Evolutionary conservation across 2,329 filamentous ascomycete genomes (phyloP).

Genomic region (Claviceps quebecensis): DNA sequence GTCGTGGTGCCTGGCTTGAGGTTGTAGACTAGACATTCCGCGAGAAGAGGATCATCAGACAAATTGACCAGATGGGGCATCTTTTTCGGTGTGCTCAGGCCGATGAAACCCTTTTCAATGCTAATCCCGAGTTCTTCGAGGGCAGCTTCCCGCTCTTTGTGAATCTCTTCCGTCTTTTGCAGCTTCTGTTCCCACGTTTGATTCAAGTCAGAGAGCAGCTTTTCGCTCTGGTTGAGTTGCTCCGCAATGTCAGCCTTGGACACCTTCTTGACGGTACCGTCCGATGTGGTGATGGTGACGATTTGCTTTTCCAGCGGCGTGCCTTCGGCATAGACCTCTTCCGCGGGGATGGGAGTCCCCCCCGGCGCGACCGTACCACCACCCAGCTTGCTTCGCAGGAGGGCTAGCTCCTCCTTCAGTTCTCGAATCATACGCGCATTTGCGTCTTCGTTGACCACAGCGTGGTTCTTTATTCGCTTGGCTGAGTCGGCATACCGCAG

Average conservation of each 20-base stretch:
- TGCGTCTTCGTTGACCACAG: constrained; percentile 96
- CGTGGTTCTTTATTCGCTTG: constrained; percentile 99
- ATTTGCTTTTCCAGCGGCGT: constrained; percentile 93
- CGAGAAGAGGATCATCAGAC: constrained; percentile 84
- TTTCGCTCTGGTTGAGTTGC: constrained; percentile 90
- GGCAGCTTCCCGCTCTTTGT: constrained; percentile 90
- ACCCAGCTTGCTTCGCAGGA: constrained; percentile 75
- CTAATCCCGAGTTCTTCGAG: constrained; percentile 95
- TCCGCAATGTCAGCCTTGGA: constrained; percentile 97
- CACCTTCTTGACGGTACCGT: constrained; percentile 83
- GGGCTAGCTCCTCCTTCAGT: constrained; percentile 81
- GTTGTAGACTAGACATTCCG: constrained; percentile 95
- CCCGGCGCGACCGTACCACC: constrained; percentile 35
- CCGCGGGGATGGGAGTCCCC: constrained; percentile 39
- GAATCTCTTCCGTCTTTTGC: constrained; percentile 86
- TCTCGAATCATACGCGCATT: constrained; percentile 98
- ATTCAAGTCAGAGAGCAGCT: constrained; percentile 87
- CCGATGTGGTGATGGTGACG: constrained; percentile 77
- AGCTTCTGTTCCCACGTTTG: constrained; percentile 98
- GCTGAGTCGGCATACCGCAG: constrained; percentile 93
- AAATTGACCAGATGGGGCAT: constrained; percentile 98
- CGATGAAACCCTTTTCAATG: constrained; percentile 96
- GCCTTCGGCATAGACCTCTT: constrained; percentile 81
- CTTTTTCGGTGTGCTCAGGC: constrained; percentile 90
- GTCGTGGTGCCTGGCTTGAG: constrained; percentile 89